Base-by-base conservation (phyloP, 2,329 filamentous ascomycete species). In the Botryotinia convoluta region DNA sequence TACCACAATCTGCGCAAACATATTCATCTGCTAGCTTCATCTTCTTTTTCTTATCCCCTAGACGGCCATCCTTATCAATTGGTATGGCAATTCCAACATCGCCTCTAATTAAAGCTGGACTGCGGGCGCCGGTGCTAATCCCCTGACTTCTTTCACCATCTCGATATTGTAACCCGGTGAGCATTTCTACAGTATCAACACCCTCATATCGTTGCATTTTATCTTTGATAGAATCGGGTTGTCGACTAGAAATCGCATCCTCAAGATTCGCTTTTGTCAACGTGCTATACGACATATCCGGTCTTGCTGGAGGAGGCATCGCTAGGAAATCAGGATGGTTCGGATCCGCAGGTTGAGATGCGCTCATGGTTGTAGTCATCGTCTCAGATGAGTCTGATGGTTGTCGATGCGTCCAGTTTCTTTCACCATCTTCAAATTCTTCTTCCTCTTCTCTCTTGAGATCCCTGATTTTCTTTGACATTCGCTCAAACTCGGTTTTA, bases 401-500 rank as follows among this genome's bases (percentile, higher is more conserved):
- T 87, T 80, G 68, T 88, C 88, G 5, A 88, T 88, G 29, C 84
- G 84, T 8, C 62, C 29, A 54, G 83, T 85, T 71, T 89, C 89
- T 76, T 89, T 86, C 77, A 87, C 89, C 78, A 73, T 90, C 88
- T 74, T 92, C 91, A 26, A 87, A 86, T 74, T 97, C 95, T 72
- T 95, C 93, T 73, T 91, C 90, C 81, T 98, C 95, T 82, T 98
- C 95, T 75, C 89, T 88, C 77, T 93, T 93, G 72, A 98, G 85
- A 82, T 97, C 94, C 29, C 92, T 90, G 75, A 98, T 97, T 61
- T 93, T 90, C 78, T 93, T 92, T 79, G 90, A 90, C 67, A 98
- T 83, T 7, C 95, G 89, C 84, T 97, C 94, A 79, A 98, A 97
- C 82, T 98, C 95, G 72, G 97, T 95, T 83, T 98, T 98, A 84